Evolutionary conservation across 345 rosid species (phyloP).

Genomic region (Hypericum perforatum): DNA sequence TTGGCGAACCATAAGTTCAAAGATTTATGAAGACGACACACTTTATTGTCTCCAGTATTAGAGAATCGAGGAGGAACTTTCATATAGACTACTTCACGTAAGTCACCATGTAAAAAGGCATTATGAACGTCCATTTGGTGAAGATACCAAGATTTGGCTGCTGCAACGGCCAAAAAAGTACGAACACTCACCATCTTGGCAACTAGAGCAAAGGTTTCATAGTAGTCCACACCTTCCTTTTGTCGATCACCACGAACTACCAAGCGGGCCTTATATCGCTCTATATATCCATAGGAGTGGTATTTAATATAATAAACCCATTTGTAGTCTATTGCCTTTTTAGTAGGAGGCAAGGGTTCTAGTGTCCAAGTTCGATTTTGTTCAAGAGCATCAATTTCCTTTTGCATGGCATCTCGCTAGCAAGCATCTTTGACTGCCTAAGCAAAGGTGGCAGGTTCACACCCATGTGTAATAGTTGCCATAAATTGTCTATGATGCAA

Average conservation of each 20-base stretch:
- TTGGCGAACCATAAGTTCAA: not conserved
- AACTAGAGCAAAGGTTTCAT: too few species aligned
- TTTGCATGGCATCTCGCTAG: too few species aligned
- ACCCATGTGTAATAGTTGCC: too few species aligned
- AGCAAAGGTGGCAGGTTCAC: too few species aligned
- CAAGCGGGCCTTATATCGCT: not conserved
- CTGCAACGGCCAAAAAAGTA: not conserved
- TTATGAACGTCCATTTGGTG: too few species aligned
- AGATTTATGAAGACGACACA: not conserved
- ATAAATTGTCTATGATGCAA: too few species aligned
- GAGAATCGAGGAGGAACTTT: not conserved
- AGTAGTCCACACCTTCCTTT: not conserved
- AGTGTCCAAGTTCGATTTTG: not conserved
- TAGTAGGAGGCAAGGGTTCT: not conserved
- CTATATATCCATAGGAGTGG: not conserved
- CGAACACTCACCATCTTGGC: not conserved
- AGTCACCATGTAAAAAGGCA: not conserved
- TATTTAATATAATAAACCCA: constrained; percentile 5
- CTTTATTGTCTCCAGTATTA: not conserved
- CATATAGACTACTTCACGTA: not conserved
- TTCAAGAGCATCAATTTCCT: too few species aligned
- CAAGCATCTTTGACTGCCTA: too few species aligned
- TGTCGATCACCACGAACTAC: not conserved
- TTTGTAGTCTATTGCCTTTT: not conserved
- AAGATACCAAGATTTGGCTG: not conserved